Conservation (phyloP, 208 protist species). For the Leishmania mexicana region DNA sequence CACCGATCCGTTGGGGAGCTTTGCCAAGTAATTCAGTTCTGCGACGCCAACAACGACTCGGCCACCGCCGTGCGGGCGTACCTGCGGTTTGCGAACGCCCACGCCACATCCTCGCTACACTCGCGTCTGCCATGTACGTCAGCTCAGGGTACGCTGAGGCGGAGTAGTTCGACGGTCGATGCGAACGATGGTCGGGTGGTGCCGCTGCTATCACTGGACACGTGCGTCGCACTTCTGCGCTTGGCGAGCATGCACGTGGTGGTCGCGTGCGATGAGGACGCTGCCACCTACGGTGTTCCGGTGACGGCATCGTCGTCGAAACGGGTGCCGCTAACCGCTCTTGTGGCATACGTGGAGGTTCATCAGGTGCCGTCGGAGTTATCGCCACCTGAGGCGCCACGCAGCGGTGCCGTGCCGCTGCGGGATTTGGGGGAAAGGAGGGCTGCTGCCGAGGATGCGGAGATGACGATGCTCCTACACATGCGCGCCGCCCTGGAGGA, state of each 20-base stretch:
- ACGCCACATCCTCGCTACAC: not conserved
- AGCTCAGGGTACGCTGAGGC: not conserved
- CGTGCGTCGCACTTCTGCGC: constrained; percentile 16
- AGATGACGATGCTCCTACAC: not conserved
- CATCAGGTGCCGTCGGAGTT: not conserved
- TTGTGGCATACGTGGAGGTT: not conserved
- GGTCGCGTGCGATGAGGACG: not conserved
- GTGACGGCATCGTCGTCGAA: not conserved
- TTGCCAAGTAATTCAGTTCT: constrained; percentile 19
- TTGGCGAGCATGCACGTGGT: constrained; percentile 18
- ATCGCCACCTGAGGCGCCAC: not conserved
- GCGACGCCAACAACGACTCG: constrained; percentile 17
- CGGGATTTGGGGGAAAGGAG: not conserved
- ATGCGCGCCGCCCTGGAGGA: not conserved
- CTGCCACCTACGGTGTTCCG: not conserved
- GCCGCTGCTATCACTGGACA: constrained; percentile 17
- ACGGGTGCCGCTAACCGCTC: not conserved
- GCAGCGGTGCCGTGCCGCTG: not conserved
- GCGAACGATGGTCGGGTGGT: not conserved
- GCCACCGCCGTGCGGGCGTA: constrained; percentile 31
- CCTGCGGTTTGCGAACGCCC: constrained; percentile 17
- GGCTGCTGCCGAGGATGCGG: not conserved
- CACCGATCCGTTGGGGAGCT: constrained; percentile 8
- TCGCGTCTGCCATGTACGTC: not conserved
- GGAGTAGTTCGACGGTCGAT: not conserved